phyloP scores from a whole-genome alignment of 2,329 filamentous ascomycete genomes.

The Fusarium solani-melongenae region DNA sequence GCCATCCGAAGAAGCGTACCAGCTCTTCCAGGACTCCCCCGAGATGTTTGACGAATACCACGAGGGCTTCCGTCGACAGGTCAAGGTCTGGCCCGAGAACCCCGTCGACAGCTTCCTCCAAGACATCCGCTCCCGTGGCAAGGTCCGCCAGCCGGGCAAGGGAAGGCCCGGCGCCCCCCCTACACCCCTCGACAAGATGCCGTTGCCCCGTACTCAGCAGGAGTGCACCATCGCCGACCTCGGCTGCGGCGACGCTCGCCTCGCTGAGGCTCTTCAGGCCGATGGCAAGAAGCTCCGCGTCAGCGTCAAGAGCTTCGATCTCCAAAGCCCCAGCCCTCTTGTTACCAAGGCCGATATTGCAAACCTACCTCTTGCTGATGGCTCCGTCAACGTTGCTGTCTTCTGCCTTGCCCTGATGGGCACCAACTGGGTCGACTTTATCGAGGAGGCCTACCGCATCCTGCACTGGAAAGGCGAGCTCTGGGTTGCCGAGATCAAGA shows the following conservation, averaged over 20 bases:
- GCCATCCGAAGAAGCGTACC: slow-evolving; percentile 84
- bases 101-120: slow-evolving; percentile 89
- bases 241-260: slow-evolving; percentile 90
- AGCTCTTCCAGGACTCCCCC: slow-evolving; percentile 84
- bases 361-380: slow-evolving; percentile 79
- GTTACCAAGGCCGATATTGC: slow-evolving; percentile 93
- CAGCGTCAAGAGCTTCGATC: slow-evolving; percentile 85
- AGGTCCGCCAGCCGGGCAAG: slow-evolving; percentile 53
- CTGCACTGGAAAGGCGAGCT: slow-evolving; percentile 94
- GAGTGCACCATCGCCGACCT: slow-evolving; percentile 87
- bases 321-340: slow-evolving; percentile 79
- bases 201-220: slow-evolving; percentile 78
- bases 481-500: slow-evolving; percentile 98
- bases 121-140: slow-evolving; percentile 76
- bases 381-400: slow-evolving; percentile 84
- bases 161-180: slow-evolving; percentile 44
- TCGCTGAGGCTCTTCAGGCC: slow-evolving; percentile 75
- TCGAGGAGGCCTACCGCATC: slow-evolving; percentile 94
- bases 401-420: slow-evolving; percentile 99
- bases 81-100: slow-evolving; percentile 96
- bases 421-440: slow-evolving; percentile 96
- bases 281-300: slow-evolving; percentile 76
- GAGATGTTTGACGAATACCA: slow-evolving; percentile 98
- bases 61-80: slow-evolving; percentile 94
- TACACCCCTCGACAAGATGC: slow-evolving; percentile 47